phyloP scores from a whole-genome alignment of 1,284 basidiomycete genomes.

The Agaricales sp. region DNA sequence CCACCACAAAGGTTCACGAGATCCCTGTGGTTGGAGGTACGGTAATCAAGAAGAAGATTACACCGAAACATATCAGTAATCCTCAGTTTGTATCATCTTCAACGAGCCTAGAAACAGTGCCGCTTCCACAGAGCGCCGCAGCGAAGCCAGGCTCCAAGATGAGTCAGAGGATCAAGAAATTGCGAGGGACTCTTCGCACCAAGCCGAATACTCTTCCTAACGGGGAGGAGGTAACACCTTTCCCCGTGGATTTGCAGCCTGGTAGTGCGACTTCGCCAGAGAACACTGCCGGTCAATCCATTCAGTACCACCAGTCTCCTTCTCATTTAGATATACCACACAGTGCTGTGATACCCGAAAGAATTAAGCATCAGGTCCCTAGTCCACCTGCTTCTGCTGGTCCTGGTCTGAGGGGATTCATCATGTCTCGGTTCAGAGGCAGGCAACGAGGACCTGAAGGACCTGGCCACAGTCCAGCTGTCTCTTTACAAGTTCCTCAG shows the following conservation, averaged over 20 bases:
- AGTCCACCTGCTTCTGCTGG: conserved; percentile 60
- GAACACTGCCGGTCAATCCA: conserved; percentile 27
- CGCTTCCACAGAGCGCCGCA: conserved; percentile 39
- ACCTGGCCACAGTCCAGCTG: conserved; percentile 6
- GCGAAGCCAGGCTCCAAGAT: conserved; percentile 34
- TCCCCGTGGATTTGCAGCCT: conserved; percentile 29
- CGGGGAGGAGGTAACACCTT: conserved; percentile 43
- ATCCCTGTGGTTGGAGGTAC: conserved; percentile 20
- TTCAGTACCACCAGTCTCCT: conserved; percentile 24
- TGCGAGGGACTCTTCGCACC: conserved; percentile 59
- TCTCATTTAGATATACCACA: conserved; percentile 14
- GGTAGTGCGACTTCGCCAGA: conserved; percentile 24
- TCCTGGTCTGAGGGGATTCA: conserved; percentile 63
- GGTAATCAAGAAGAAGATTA: conserved; percentile 46
- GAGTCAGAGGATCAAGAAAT: conserved; percentile 57
- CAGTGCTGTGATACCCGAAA: conserved; percentile 40
- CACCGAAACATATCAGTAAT: conserved; percentile 61
- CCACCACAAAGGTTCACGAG: conserved; percentile 30
- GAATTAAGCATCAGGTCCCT: conserved; percentile 35
- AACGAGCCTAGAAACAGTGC: conserved; percentile 66
- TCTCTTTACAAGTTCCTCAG: background rate
- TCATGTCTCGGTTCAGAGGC: conserved; percentile 61
- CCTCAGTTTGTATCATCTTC: conserved; percentile 66
- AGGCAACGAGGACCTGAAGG: conserved; percentile 37
- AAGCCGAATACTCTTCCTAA: conserved; percentile 34